A percentile compares a stretch with the other conserved stretches of the same genome.
phyloP scores from a whole-genome alignment of 345 rosid species.

The Arabidopsis arenosa region DNA sequence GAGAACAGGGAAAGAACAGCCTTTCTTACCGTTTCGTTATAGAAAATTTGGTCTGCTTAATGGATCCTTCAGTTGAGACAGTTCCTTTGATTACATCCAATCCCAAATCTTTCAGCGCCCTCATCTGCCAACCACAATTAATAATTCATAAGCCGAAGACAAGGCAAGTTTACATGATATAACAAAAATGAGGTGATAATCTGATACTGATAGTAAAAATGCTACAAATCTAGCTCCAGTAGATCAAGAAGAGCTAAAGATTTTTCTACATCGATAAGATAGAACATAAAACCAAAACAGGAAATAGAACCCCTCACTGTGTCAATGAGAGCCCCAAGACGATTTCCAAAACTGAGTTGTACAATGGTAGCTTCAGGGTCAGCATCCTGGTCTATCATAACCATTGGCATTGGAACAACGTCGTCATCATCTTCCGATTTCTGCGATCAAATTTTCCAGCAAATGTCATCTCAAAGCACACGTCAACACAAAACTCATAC shows the following conservation, averaged over 20 bases:
- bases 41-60: slow-evolving; percentile 77
- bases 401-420: slow-evolving; percentile 50
- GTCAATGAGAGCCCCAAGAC: slow-evolving; percentile 94
- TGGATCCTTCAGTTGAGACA: slow-evolving; percentile 74
- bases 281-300: slow-evolving; percentile 8
- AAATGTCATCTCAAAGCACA: slow-evolving; percentile 47
- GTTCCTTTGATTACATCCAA: slow-evolving; percentile 89
- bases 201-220: not conserved
- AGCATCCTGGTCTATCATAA: slow-evolving; percentile 88
- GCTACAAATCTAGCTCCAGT: slow-evolving; percentile 3
- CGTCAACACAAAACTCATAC: slow-evolving; percentile 42
- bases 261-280: not conserved
- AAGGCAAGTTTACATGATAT: slow-evolving; percentile 9
- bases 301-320: slow-evolving; percentile 54
- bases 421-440: slow-evolving; percentile 56
- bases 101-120: slow-evolving; percentile 81
- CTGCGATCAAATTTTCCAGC: slow-evolving; percentile 51
- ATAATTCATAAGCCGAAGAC: slow-evolving; percentile 20
- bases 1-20: slow-evolving; percentile 3
- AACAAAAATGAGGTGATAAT: not conserved
- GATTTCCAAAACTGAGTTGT: slow-evolving; percentile 94
- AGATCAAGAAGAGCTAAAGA: slow-evolving; percentile 2
- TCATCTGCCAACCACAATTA: slow-evolving; percentile 62
- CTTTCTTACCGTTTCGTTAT: slow-evolving; percentile 73
- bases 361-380: slow-evolving; percentile 85